These are phyloP conservation scores for Asterophora lycoperdoides DNA, from an alignment of 768 basidiomycete species.

Conservation along the genomic window DNA sequence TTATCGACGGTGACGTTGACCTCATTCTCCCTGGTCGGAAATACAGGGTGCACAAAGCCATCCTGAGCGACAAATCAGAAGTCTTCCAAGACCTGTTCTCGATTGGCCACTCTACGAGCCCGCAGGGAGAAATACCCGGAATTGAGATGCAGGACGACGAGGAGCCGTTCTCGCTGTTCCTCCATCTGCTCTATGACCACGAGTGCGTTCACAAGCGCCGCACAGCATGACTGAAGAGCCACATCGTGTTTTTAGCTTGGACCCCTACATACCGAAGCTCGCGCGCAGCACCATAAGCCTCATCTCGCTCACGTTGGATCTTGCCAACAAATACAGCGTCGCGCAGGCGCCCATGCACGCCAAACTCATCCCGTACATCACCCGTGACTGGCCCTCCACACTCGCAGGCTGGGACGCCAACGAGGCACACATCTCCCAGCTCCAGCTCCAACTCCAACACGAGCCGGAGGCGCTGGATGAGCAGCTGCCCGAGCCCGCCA, in stretches of 20 bases:
- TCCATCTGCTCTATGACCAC: slow-evolving; percentile 10
- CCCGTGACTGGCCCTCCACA: slow-evolving; percentile 9
- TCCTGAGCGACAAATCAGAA: slow-evolving; percentile 6
- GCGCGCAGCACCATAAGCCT: slow-evolving; percentile 4
- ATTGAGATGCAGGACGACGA: slow-evolving; percentile 8
- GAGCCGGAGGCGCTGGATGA: slow-evolving; percentile 6
- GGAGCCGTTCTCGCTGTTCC: slow-evolving; percentile 5
- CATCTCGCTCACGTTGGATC: slow-evolving; percentile 7
- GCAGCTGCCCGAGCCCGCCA: slow-evolving; percentile 6
- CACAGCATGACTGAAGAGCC: neutral
- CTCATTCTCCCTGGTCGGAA: neutral
- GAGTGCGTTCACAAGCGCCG: neutral
- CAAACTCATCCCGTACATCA: slow-evolving; percentile 6
- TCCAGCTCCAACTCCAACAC: slow-evolving; percentile 3
- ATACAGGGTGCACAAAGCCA: slow-evolving; percentile 6
- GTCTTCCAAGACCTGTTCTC: slow-evolving; percentile 10
- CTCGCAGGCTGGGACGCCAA: slow-evolving; percentile 8
- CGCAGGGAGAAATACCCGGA: neutral
- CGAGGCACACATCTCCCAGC: slow-evolving; percentile 3
- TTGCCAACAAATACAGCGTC: slow-evolving; percentile 11
- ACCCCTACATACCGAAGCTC: slow-evolving; percentile 5
- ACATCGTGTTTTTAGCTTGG: neutral
- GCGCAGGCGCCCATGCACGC: neutral
- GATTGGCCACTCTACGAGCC: neutral
- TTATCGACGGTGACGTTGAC: slow-evolving; percentile 8